Evolutionary conservation across 148 eudicot species (phyloP).

Genomic region (Bassia scoparia): DNA sequence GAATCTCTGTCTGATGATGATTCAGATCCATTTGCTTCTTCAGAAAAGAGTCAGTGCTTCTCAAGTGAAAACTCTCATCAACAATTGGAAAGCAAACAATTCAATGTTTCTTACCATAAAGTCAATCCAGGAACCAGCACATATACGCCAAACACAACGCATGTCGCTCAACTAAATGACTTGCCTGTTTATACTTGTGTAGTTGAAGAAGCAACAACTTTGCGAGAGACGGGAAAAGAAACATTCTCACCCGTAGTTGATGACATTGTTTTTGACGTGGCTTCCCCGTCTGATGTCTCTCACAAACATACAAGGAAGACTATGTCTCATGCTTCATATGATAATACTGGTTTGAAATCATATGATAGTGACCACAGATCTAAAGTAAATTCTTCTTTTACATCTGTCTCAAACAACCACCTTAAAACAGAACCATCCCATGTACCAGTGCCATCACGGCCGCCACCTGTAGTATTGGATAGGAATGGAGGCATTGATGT

Average conservation of each 20-base stretch:
- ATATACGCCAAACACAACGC: constrained; percentile 34
- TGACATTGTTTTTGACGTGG: constrained; percentile 35
- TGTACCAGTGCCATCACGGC: constrained; percentile 56
- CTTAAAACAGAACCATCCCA: constrained; percentile 56
- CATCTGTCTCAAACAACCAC: constrained; percentile 53
- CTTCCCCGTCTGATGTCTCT: constrained; percentile 29
- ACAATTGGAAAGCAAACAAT: constrained; percentile 41
- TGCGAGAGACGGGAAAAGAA: constrained; percentile 30
- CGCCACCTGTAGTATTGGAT: constrained; percentile 44
- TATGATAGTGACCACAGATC: constrained; percentile 27
- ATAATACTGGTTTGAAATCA: constrained; percentile 27
- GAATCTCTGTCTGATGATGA: constrained; percentile 75
- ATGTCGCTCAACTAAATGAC: constrained; percentile 45
- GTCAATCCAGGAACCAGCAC: constrained; percentile 44
- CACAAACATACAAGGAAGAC: constrained; percentile 39
- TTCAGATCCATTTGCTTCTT: constrained; percentile 68
- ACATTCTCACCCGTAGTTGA: constrained; percentile 26
- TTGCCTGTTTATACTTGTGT: constrained; percentile 54
- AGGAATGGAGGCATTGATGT: constrained; percentile 28
- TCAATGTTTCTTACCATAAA: constrained; percentile 49
- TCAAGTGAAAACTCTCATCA: constrained; percentile 42
- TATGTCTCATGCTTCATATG: constrained; percentile 28
- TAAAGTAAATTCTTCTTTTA: constrained; percentile 29
- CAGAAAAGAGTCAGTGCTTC: constrained; percentile 52
- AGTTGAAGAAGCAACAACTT: constrained; percentile 38